A percentile compares a stretch with the other conserved stretches of the same genome.
phyloP scores from a whole-genome alignment of 1,139 yeast species.

The Geotrichum macrosporum region DNA sequence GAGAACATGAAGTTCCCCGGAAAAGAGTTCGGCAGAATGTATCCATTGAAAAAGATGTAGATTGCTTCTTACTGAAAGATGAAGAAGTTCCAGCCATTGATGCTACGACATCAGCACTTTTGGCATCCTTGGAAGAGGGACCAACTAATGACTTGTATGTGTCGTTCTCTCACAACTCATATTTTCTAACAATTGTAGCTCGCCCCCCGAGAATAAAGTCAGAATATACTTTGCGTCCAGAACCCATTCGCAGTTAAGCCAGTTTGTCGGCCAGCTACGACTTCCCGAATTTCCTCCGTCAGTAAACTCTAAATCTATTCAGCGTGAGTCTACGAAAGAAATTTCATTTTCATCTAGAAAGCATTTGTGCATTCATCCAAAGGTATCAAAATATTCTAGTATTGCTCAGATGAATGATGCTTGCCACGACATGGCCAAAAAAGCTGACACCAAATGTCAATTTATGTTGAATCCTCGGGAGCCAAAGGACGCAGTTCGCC shows the following conservation, averaged over 20 bases:
- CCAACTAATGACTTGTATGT: conserved; percentile 1
- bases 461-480: conserved; percentile 43
- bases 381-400: conserved; percentile 49
- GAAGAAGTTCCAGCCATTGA: conserved; percentile 19
- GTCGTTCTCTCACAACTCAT: neutral
- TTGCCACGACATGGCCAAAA: conserved; percentile 67
- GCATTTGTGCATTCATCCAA: conserved; percentile 74
- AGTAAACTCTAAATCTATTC: conserved; percentile 31
- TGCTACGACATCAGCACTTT: conserved; percentile 11
- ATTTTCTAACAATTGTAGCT: conserved; percentile 1
- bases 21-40: conserved; percentile 8
- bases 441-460: conserved; percentile 44
- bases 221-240: conserved; percentile 72
- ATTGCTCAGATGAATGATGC: conserved; percentile 70
- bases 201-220: conserved; percentile 13
- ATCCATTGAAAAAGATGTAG: conserved; percentile 14
- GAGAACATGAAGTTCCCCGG: conserved; percentile 4
- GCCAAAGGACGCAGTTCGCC: conserved; percentile 35
- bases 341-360: conserved; percentile 61
- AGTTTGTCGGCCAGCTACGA: conserved; percentile 69
- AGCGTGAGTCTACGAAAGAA: conserved; percentile 28
- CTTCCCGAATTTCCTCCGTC: conserved; percentile 65
- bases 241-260: conserved; percentile 86
- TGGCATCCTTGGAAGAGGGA: conserved; percentile 17
- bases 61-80: conserved; percentile 15